A percentile compares a stretch with the other conserved stretches of the same genome.
Conservation (phyloP, 352 stramenopile species). For the Pythium oligandrum region DNA sequence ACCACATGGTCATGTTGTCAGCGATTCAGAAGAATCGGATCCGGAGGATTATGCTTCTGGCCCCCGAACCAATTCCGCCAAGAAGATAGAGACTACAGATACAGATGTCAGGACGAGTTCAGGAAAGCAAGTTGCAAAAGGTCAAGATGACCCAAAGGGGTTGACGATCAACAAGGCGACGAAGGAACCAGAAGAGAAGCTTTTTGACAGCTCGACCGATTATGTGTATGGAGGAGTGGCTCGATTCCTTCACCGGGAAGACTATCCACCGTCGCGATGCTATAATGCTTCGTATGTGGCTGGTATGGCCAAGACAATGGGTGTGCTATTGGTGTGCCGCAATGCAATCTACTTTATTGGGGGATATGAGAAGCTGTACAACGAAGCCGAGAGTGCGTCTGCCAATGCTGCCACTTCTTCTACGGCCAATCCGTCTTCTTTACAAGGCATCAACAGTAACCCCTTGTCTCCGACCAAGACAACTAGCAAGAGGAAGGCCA, state of each 20-base stretch:
- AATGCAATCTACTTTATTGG: slow-evolving; percentile 65
- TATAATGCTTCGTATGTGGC: slow-evolving; percentile 55
- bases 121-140: too few relatives aligned
- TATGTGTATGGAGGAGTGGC: slow-evolving; percentile 50
- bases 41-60: slow-evolving; percentile 3
- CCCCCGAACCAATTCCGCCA: too few relatives aligned
- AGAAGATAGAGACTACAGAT: not conserved
- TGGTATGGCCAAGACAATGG: slow-evolving; percentile 52
- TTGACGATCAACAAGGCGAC: not conserved
- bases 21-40: slow-evolving; percentile 19
- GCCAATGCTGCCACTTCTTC: not conserved
- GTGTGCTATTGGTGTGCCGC: slow-evolving; percentile 51
- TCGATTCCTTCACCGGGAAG: slow-evolving; percentile 56
- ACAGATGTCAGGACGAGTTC: not conserved
- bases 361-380: slow-evolving; percentile 51
- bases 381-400: slow-evolving; percentile 6
- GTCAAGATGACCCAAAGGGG: too few relatives aligned
- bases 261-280: slow-evolving; percentile 53
- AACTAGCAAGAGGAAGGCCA: slow-evolving; percentile 37
- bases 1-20: not conserved
- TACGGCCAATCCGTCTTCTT: not conserved
- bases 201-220: slow-evolving; percentile 46
- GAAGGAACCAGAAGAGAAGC: slow-evolving; percentile 18
- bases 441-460: not conserved
- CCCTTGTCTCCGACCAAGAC: slow-evolving; percentile 19